phyloP scores from a whole-genome alignment of 345 rosid species.

The Corchorus olitorius region DNA sequence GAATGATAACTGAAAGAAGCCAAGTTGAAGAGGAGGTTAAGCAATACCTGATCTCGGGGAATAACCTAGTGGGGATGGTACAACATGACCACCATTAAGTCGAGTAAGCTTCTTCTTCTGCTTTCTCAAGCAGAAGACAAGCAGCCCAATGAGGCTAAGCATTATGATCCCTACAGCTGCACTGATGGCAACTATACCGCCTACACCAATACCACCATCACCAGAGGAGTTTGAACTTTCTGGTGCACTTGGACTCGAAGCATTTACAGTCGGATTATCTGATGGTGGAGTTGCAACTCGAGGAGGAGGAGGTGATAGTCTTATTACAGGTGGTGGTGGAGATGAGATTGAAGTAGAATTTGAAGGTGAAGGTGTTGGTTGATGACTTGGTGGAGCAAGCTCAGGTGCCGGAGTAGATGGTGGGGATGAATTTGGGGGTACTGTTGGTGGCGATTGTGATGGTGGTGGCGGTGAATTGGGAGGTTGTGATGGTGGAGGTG shows the following conservation, averaged over 20 bases:
- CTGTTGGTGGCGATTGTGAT: constrained; percentile 30
- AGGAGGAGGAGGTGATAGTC: constrained; percentile 44
- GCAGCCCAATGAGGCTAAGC: constrained; percentile 57
- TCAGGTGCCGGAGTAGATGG: constrained; percentile 25
- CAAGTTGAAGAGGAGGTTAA: neutral
- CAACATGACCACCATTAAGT: constrained; percentile 56
- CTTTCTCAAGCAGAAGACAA: constrained; percentile 61
- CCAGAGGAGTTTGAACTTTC: constrained; percentile 32
- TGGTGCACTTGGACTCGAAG: constrained; percentile 34
- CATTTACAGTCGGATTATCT: constrained; percentile 29
- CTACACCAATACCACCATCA: constrained; percentile 38
- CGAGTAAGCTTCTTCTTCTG: constrained; percentile 49
- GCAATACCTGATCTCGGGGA: constrained; percentile 66
- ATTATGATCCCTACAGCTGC: constrained; percentile 52
- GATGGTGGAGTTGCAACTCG: constrained; percentile 29
- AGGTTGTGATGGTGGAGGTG: constrained; percentile 35
- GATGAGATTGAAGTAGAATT: constrained; percentile 38
- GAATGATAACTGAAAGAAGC: constrained; percentile 4
- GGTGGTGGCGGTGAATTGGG: constrained; percentile 29
- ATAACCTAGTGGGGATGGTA: constrained; percentile 65
- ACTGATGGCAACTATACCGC: constrained; percentile 53
- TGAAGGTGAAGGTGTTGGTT: constrained; percentile 40
- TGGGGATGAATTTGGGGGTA: constrained; percentile 35
- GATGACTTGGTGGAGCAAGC: constrained; percentile 32
- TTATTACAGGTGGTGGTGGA: constrained; percentile 40